Percentiles rank a stretch among this genome's conserved stretches.
Evolutionary conservation across 352 stramenopile genomes (phyloP).

Genomic region (Globisporangium orthogonon): DNA sequence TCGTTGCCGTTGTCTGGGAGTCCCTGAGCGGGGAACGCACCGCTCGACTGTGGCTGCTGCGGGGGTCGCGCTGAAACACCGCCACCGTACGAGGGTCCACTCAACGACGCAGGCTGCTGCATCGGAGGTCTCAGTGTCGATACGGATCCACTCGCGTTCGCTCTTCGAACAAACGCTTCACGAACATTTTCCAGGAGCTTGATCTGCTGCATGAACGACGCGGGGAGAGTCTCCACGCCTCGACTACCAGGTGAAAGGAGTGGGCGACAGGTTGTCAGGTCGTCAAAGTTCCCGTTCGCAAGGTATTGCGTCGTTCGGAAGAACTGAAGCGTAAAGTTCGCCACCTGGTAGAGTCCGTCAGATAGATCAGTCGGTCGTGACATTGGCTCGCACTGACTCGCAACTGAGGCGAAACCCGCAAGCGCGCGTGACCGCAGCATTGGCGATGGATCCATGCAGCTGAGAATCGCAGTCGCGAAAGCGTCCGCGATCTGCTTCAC

Average conservation of each 20-base stretch:
- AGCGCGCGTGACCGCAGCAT: slow-evolving; percentile 48
- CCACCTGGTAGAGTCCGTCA: slow-evolving; percentile 55
- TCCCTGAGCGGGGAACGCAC: not conserved
- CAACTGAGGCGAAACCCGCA: slow-evolving; percentile 46
- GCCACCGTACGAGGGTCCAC: slow-evolving; percentile 4
- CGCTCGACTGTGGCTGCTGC: not conserved
- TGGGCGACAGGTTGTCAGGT: slow-evolving; percentile 49
- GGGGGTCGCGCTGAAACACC: not conserved
- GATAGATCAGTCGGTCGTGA: slow-evolving; percentile 53
- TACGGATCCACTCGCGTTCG: slow-evolving; percentile 3
- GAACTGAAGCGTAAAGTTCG: slow-evolving; percentile 77
- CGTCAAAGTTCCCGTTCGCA: slow-evolving; percentile 45
- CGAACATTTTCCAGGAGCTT: slow-evolving; percentile 58
- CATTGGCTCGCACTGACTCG: slow-evolving; percentile 35
- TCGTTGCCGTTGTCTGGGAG: slow-evolving; percentile 12
- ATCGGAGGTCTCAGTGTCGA: slow-evolving; percentile 9
- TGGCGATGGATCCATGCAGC: slow-evolving; percentile 61
- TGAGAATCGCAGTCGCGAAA: slow-evolving; percentile 69
- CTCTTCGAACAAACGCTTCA: slow-evolving; percentile 24
- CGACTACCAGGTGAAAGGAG: slow-evolving; percentile 33
- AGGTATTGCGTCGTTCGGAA: slow-evolving; percentile 59
- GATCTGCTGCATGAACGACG: slow-evolving; percentile 73
- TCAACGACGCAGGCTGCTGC: not conserved
- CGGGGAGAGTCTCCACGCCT: slow-evolving; percentile 47
- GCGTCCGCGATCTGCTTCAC: slow-evolving; percentile 69